These are phyloP conservation scores for Pichia scutulata DNA, from an alignment of 805 yeast species.

Conservation along the genomic window DNA sequence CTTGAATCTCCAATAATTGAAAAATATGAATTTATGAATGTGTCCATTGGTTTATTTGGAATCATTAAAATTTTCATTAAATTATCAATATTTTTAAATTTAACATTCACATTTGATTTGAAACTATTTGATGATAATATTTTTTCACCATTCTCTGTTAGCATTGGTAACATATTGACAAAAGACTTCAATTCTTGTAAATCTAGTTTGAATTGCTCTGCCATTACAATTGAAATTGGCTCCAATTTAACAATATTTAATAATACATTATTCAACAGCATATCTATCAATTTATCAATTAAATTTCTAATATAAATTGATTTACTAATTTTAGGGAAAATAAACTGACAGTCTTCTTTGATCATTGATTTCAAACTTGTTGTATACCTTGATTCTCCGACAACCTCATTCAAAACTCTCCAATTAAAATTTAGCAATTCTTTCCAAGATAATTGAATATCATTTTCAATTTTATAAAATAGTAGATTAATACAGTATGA, in stretches of 20 bases:
- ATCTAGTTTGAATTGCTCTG: slow-evolving; percentile 79
- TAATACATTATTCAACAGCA: slow-evolving; percentile 47
- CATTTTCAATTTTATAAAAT: slow-evolving; percentile 49
- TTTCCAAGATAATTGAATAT: slow-evolving; percentile 68
- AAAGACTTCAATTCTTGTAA: slow-evolving; percentile 53
- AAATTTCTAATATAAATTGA: slow-evolving; percentile 66
- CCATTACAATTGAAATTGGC: slow-evolving; percentile 61
- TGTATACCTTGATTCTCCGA: slow-evolving; percentile 67
- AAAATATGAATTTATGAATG: slow-evolving; percentile 58
- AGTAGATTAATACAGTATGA: slow-evolving; percentile 49
- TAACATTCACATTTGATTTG: slow-evolving; percentile 20
- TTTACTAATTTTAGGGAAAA: slow-evolving; percentile 54
- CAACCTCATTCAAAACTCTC: slow-evolving; percentile 54
- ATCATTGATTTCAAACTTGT: slow-evolving; percentile 45
- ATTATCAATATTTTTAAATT: slow-evolving; percentile 38
- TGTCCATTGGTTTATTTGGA: slow-evolving; percentile 56
- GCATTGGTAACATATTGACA: slow-evolving; percentile 41
- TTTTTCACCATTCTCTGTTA: slow-evolving; percentile 31
- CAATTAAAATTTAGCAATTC: slow-evolving; percentile 76
- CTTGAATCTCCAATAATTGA: slow-evolving; percentile 59
- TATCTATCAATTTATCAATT: slow-evolving; percentile 69
- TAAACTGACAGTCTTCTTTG: slow-evolving; percentile 36
- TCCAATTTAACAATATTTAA: slow-evolving; percentile 51
- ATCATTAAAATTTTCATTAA: slow-evolving; percentile 64
- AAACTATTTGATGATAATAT: slow-evolving; percentile 21